Evolutionary conservation across 768 basidiomycete genomes (phyloP), one percentile per base, ranked within the genome.

Genomic region (Russula sp.): DNA sequence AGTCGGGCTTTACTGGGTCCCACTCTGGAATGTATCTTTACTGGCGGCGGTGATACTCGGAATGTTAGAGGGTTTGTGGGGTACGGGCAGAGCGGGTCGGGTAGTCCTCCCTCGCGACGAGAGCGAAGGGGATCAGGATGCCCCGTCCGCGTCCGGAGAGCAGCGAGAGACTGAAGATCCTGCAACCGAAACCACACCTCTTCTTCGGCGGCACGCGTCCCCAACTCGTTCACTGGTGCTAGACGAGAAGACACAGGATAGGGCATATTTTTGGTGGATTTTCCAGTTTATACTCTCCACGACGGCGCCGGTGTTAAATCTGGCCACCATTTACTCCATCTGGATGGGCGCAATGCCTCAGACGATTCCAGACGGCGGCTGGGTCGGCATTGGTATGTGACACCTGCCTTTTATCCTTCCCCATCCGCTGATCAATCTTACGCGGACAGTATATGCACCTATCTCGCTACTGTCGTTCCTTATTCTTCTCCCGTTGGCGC

Each of bases 341-440:
- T 67, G 66, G 66, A 34, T 67, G 2, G 74, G 71, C 25, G 76
- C 81, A 3, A 69, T 81, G 65, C 70, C 75, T 25, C 85, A 90
- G 70, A 86, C 85, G 0, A 70, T 87, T 7, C 75, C 76, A 0
- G 88, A 90, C 65, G 88, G 88, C 14, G 83, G 78, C 36, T 75
- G 74, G 58, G 75, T 83, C 3, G 63, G 68, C 16, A 65, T 69
- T 18, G 79, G 85, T 87, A 67, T 73, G 80, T 75, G 25, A 59
- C 41, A 42, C 42, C 18, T 61, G 32, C 13, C 42, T 38, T n/a
- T 10, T 18, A 9, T 20, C 32, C 16, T 6, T 47, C 9, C 60
- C 7, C 65, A 59, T 56, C 45, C 7, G 3, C 1, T 18, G 9
- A 50, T 34, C 16, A 29, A 53, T n/a, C 38, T 52, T 42, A 36